Conservation (phyloP, 129 eudicot genomes). For the Lonicera japonica region DNA sequence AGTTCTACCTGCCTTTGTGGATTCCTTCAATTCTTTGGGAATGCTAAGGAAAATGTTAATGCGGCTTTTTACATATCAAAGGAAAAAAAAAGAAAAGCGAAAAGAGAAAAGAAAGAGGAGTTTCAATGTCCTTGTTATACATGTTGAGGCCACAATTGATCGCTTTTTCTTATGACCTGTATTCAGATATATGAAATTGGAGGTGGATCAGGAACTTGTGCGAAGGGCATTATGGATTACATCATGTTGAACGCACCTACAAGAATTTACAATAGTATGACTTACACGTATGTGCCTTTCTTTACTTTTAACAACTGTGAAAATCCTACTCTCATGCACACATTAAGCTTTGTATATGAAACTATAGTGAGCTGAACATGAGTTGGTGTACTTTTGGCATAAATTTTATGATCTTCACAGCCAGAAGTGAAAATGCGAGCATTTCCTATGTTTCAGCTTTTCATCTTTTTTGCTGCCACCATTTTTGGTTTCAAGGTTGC, state of each 20-base stretch:
- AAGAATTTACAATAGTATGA: conserved; percentile 79
- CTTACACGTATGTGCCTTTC: conserved; percentile 62
- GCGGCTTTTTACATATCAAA: background rate
- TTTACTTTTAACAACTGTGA: conserved; percentile 9
- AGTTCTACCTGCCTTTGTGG: no score
- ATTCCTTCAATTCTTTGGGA: background rate
- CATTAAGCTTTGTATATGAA: no score
- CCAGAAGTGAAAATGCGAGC: background rate
- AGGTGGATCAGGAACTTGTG: conserved; percentile 99
- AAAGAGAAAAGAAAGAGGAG: background rate
- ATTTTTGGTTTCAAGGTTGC: background rate
- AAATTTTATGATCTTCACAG: background rate
- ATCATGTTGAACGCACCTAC: conserved; percentile 93
- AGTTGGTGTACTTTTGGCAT: background rate
- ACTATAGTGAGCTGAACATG: background rate
- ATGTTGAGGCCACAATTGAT: conserved; percentile 14
- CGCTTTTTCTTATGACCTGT: conserved; percentile 11
- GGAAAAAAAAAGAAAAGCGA: background rate
- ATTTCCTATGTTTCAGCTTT: background rate
- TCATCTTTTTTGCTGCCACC: background rate
- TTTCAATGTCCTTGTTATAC: conserved; percentile 11
- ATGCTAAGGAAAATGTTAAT: background rate
- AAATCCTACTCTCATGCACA: background rate
- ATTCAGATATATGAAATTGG: conserved; percentile 95
- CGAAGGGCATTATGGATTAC: conserved; percentile 98